phyloP scores from a whole-genome alignment of 176 grass and related monocot genomes.

The Puccinellia tenuiflora region DNA sequence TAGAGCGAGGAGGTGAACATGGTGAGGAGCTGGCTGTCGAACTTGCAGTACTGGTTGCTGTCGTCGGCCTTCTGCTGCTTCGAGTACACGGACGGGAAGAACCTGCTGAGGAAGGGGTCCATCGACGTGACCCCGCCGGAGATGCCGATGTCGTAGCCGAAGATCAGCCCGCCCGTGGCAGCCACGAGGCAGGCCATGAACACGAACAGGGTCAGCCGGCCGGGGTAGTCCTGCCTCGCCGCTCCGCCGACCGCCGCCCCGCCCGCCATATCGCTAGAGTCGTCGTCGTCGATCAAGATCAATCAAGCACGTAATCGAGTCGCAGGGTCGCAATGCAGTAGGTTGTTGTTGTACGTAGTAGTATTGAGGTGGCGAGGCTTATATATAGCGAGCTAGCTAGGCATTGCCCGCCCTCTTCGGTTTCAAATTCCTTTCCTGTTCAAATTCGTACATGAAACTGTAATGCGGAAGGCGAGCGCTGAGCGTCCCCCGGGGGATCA shows the following conservation, averaged over 20 bases:
- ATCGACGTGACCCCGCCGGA: constrained; percentile 62
- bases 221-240: constrained; percentile 18
- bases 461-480: too few relatives aligned
- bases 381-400: too few relatives aligned
- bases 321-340: background rate
- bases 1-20: constrained; percentile 98
- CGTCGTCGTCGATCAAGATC: background rate
- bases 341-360: background rate
- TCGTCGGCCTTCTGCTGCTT: constrained; percentile 25
- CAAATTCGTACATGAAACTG: too few relatives aligned
- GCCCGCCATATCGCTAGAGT: constrained; percentile 18
- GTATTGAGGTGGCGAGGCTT: too few relatives aligned
- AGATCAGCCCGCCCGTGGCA: constrained; percentile 18
- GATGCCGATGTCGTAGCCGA: constrained; percentile 46
- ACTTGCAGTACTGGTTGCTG: constrained; percentile 75
- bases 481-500: too few relatives aligned
- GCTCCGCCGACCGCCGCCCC: background rate
- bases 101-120: constrained; percentile 51
- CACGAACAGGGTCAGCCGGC: constrained; percentile 26
- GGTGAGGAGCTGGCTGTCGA: constrained; percentile 82
- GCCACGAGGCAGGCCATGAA: constrained; percentile 28
- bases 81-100: constrained; percentile 61
- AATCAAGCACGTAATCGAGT: background rate
- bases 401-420: too few relatives aligned
- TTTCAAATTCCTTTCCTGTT: too few relatives aligned